Evolutionary conservation across 352 stramenopile species (phyloP).

Genomic region (Phytopythium montanum): DNA sequence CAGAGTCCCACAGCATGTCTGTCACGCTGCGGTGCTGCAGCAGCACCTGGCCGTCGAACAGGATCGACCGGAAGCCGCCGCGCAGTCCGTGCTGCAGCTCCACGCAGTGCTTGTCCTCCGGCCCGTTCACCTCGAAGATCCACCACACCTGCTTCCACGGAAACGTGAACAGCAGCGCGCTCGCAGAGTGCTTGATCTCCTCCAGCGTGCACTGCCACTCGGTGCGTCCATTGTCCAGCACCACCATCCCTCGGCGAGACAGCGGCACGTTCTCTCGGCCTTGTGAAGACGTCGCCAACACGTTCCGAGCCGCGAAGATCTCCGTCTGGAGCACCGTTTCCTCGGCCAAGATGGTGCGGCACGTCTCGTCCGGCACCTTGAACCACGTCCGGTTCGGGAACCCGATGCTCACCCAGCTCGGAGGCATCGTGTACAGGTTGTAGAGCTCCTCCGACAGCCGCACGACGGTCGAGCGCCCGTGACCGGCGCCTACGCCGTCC

Average conservation of each 20-base stretch:
- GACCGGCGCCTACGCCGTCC: not conserved
- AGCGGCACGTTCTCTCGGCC: conserved; percentile 66
- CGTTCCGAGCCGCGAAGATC: conserved; percentile 65
- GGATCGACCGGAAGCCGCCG: conserved; percentile 65
- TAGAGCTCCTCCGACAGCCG: conserved; percentile 73
- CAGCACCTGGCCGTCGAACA: conserved; percentile 65
- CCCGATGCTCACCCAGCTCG: conserved; percentile 77
- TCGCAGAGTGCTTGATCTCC: conserved; percentile 82
- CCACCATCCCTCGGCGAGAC: conserved; percentile 44
- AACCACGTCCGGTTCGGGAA: conserved; percentile 80
- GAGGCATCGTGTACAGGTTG: conserved; percentile 73
- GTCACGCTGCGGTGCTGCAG: conserved; percentile 63
- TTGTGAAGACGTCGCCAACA: conserved; percentile 68
- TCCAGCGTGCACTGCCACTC: conserved; percentile 69
- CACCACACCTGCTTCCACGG: conserved; percentile 87
- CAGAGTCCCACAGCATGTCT: conserved; percentile 78
- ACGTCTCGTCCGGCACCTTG: conserved; percentile 72
- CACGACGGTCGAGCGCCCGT: conserved; percentile 35
- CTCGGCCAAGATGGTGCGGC: conserved; percentile 58
- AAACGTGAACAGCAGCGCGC: conserved; percentile 77
- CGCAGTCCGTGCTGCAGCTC: conserved; percentile 78
- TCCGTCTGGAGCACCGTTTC: conserved; percentile 74
- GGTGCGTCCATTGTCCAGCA: conserved; percentile 38
- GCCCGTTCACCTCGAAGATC: conserved; percentile 61
- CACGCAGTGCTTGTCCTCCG: conserved; percentile 52